Evolutionary conservation across 2,329 filamentous ascomycete genomes (phyloP).

Genomic region (Sarocladium strictum): DNA sequence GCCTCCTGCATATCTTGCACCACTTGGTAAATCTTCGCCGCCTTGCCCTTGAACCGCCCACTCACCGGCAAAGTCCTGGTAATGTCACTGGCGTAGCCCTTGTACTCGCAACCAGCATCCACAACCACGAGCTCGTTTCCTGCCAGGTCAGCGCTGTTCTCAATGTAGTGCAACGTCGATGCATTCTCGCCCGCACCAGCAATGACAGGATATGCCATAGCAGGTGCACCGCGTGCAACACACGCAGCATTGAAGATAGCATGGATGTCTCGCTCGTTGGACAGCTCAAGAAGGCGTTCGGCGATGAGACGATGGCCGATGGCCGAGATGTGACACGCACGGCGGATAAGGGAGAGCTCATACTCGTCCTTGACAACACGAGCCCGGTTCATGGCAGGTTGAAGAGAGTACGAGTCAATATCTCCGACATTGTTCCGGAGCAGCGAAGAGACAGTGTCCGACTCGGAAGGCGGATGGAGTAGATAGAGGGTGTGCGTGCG

Average conservation of each 20-base stretch:
- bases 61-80: conserved; percentile 80
- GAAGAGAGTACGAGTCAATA: conserved; percentile 49
- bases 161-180: conserved; percentile 78
- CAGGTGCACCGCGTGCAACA: conserved; percentile 63
- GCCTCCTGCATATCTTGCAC: conserved; percentile 76
- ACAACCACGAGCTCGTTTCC: conserved; percentile 72
- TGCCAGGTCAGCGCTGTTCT: conserved; percentile 67
- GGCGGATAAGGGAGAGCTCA: conserved; percentile 75
- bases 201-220: conserved; percentile 85
- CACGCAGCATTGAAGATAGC: conserved; percentile 70
- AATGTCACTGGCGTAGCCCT: conserved; percentile 82
- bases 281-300: conserved; percentile 52
- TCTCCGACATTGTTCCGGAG: conserved; percentile 39
- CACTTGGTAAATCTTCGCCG: conserved; percentile 60
- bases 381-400: conserved; percentile 69
- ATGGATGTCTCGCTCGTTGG: conserved; percentile 78
- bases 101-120: conserved; percentile 82
- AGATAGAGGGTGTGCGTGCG: conserved; percentile 27
- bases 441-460: conserved; percentile 30
- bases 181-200: conserved; percentile 79
- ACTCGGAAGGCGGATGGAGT: conserved; percentile 36
- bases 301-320: conserved; percentile 71
- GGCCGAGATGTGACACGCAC: conserved; percentile 74
- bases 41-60: conserved; percentile 63
- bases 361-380: conserved; percentile 82